These are phyloP conservation scores for Pseudonitzschia multistriata DNA, from an alignment of 108 stramenopile genomes.

Conservation along the genomic window DNA sequence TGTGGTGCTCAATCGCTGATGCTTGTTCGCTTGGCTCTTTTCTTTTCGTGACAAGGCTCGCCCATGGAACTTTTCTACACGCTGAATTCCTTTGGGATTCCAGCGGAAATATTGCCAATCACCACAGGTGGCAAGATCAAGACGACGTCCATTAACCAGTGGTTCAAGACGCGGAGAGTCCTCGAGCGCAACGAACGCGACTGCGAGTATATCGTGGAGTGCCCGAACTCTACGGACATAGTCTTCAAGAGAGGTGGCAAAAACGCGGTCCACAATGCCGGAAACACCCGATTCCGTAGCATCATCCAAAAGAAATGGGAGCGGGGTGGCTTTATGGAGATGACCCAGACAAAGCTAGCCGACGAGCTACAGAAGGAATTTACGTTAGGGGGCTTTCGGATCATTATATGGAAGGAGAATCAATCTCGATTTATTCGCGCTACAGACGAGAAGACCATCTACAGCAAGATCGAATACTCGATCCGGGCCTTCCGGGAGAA, in stretches of 20 bases:
- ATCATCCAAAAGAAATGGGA: too few species aligned
- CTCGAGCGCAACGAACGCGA: not conserved
- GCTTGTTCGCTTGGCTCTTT: too few species aligned
- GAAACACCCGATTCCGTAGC: too few species aligned
- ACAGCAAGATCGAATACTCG: too few species aligned
- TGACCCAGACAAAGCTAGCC: too few species aligned
- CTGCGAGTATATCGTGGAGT: not conserved
- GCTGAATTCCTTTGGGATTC: not conserved
- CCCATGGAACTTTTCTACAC: not conserved
- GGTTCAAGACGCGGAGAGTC: not conserved
- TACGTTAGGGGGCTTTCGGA: not conserved
- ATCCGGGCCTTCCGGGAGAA: too few species aligned
- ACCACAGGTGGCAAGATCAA: not conserved
- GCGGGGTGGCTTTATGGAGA: too few species aligned
- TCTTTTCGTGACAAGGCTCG: constrained; percentile 10
- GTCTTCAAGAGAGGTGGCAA: not conserved
- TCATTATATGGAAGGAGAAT: not conserved
- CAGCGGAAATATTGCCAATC: not conserved
- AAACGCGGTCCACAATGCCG: too few species aligned
- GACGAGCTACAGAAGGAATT: not conserved
- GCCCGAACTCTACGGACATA: not conserved
- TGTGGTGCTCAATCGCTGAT: too few species aligned
- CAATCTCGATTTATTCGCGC: too few species aligned
- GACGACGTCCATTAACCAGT: not conserved
- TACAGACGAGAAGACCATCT: too few species aligned